Percentiles rank a stretch among this genome's conserved stretches.
Conservation (phyloP, 208 protist species). For the Acanthamoeba lenticulata region DNA sequence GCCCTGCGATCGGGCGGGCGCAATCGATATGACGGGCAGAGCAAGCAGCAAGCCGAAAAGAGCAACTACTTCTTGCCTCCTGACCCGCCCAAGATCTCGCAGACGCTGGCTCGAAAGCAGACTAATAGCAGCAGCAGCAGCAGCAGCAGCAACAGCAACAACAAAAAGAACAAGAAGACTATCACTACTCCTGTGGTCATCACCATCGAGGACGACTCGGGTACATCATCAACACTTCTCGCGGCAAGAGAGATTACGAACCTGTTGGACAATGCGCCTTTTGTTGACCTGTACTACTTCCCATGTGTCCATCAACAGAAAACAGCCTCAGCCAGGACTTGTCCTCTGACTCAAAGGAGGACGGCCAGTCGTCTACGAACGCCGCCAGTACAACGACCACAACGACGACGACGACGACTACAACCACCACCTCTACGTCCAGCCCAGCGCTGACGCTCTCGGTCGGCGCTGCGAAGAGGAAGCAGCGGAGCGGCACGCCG, state of each 20-base stretch:
- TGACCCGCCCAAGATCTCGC: not conserved
- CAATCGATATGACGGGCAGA: not conserved
- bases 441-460: not conserved
- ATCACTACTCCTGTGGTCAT: slow-evolving; percentile 4
- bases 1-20: not conserved
- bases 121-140: not conserved
- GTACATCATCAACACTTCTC: no score
- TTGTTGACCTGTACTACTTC: not conserved
- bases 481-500: not conserved
- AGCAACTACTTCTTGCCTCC: not conserved
- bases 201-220: not conserved
- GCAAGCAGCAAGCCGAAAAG: not conserved
- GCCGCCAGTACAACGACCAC: no score
- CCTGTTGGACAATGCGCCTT: no score
- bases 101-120: not conserved
- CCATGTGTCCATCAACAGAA: no score
- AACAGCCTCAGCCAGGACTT: no score
- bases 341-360: no score
- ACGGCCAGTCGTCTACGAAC: no score
- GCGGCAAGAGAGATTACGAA: no score
- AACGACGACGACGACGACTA: not conserved
- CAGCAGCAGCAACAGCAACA: no score
- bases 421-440: not conserved
- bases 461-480: not conserved
- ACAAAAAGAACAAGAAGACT: not conserved